Evolutionary conservation across 129 eudicot genomes (phyloP).

Genomic region (Helichrysum umbraculigerum): DNA sequence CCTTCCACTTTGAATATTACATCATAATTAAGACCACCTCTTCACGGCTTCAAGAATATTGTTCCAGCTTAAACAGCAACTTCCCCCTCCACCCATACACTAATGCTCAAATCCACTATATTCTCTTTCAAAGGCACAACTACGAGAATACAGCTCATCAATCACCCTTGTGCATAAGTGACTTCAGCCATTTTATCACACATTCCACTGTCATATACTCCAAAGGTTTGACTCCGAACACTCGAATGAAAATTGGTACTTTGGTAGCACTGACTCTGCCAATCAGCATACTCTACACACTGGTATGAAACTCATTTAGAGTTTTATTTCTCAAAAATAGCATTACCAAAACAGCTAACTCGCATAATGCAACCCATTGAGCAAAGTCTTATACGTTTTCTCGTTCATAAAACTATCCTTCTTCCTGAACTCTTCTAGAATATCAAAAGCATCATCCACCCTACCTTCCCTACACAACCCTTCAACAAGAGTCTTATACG

Average conservation of each 20-base stretch:
- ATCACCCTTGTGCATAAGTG: not conserved
- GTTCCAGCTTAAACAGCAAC: conserved; percentile 8
- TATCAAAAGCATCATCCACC: conserved; percentile 61
- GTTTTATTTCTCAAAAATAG: not conserved
- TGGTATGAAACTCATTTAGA: not conserved
- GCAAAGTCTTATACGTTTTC: conserved; percentile 65
- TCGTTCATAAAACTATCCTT: conserved; percentile 72
- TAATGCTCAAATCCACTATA: not conserved
- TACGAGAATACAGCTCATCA: not conserved
- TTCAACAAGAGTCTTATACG: conserved; percentile 77
- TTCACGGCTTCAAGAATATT: conserved; percentile 2
- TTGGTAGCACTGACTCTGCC: not conserved
- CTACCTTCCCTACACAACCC: conserved; percentile 83
- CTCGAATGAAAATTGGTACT: not conserved
- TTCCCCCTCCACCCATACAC: not conserved
- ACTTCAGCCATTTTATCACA: conserved; percentile 9
- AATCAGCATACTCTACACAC: not conserved
- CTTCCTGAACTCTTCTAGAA: conserved; percentile 69
- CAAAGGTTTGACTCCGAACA: conserved; percentile 12
- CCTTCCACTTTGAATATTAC: not conserved
- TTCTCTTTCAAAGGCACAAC: not conserved
- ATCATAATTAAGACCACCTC: not conserved
- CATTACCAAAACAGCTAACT: conserved; percentile 25
- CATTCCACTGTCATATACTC: not conserved
- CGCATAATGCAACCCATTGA: conserved; percentile 60